A percentile compares a stretch with the other conserved stretches of the same genome.
Evolutionary conservation across 2,329 filamentous ascomycete species (phyloP).

Genomic region (Stagonosporopsis tanaceti): DNA sequence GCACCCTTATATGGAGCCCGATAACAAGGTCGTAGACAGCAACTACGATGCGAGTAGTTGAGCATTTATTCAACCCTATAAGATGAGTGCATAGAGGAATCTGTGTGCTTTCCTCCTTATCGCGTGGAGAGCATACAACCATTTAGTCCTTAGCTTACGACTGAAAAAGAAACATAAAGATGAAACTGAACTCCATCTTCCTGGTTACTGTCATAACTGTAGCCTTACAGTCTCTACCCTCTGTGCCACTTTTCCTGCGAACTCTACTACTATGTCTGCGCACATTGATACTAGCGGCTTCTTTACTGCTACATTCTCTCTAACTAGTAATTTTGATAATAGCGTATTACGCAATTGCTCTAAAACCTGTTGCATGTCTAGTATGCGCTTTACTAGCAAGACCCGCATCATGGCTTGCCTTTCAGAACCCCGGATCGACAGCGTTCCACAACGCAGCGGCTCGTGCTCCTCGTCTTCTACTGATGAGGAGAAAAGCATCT

Average conservation of each 20-base stretch:
- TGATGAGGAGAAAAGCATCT: not conserved
- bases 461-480: not conserved
- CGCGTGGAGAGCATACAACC: no score
- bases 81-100: no score
- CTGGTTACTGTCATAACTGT: not conserved
- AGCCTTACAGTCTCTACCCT: not conserved
- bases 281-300: not conserved
- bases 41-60: no score
- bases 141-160: no score
- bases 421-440: constrained; percentile 1
- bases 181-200: no score
- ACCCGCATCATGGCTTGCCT: not conserved
- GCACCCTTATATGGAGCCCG: no score
- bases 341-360: not conserved
- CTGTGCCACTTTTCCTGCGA: not conserved
- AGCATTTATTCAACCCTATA: no score
- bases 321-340: not conserved
- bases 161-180: no score
- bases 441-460: not conserved
- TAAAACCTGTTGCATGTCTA: not conserved
- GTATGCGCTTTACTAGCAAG: not conserved
- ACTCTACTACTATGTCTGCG: not conserved
- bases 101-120: no score
- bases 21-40: no score
- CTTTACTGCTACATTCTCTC: not conserved